These are phyloP conservation scores for Apophysomyces trapeziformis DNA, from an alignment of 371 early-diverging fungal species.

Conservation along the genomic window DNA sequence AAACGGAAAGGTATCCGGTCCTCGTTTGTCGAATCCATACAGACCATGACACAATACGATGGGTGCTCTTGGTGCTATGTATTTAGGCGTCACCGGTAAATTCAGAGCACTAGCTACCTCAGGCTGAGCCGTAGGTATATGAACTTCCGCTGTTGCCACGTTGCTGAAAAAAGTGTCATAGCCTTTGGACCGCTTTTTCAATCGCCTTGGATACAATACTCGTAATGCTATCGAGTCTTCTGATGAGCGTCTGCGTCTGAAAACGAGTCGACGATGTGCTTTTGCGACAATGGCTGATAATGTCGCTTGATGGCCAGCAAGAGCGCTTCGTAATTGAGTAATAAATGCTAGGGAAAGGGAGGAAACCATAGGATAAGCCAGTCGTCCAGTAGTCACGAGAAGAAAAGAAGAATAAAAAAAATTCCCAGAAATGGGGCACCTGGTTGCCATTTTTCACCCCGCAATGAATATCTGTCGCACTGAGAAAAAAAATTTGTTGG, in stretches of 20 bases:
- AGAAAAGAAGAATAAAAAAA: no score
- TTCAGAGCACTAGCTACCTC: constrained; percentile 24
- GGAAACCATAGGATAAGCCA: neutral
- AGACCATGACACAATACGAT: constrained; percentile 91
- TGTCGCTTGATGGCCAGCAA: neutral
- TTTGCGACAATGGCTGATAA: neutral
- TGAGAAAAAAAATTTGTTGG: no score
- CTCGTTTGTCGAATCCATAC: constrained; percentile 86
- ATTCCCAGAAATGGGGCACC: no score
- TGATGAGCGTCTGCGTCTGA: neutral
- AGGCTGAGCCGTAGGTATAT: constrained; percentile 9
- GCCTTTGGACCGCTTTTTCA: constrained; percentile 15
- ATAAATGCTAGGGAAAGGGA: neutral
- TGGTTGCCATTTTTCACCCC: no score
- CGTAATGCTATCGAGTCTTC: neutral
- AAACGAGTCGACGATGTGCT: neutral
- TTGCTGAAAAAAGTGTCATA: constrained; percentile 18
- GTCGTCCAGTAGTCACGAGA: no score
- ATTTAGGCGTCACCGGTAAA: constrained; percentile 64
- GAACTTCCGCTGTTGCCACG: constrained; percentile 13
- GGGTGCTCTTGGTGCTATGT: constrained; percentile 78
- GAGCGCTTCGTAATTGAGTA: neutral
- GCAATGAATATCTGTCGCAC: no score
- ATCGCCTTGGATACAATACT: constrained; percentile 18
- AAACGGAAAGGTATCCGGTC: constrained; percentile 76